Percentiles rank a stretch among this genome's conserved stretches.
phyloP scores from a whole-genome alignment of 2,329 filamentous ascomycete genomes.

The Colletotrichum viniferum region DNA sequence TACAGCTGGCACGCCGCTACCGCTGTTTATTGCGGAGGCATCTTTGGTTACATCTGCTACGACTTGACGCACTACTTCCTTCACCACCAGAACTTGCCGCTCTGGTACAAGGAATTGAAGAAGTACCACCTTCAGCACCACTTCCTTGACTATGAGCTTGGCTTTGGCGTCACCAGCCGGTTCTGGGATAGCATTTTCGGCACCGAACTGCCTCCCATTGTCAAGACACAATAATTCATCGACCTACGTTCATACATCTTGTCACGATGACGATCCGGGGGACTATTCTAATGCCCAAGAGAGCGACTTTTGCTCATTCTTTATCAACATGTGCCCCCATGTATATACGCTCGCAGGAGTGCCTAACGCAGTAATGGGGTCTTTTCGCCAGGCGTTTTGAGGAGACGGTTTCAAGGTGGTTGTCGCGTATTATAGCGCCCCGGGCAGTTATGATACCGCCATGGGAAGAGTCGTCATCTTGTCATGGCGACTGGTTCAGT shows the following conservation, averaged over 20 bases:
- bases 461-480: constrained; percentile 12
- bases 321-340: constrained; percentile 1
- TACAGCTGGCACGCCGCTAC: constrained; percentile 85
- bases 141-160: constrained; percentile 97
- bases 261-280: constrained; percentile 12
- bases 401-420: background rate
- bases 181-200: constrained; percentile 97
- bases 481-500: constrained; percentile 15
- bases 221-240: constrained; percentile 37
- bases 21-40: constrained; percentile 83
- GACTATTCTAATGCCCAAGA: constrained; percentile 2
- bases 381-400: constrained; percentile 7
- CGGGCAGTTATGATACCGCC: background rate
- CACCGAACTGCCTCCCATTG: constrained; percentile 69
- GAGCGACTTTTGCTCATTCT: constrained; percentile 2
- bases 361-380: constrained; percentile 16
- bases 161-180: constrained; percentile 93
- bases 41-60: constrained; percentile 96
- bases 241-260: background rate
- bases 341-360: constrained; percentile 12
- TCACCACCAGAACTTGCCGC: constrained; percentile 89
- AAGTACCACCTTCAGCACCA: constrained; percentile 98
- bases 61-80: constrained; percentile 99
- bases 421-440: constrained; percentile 9
- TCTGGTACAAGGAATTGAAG: constrained; percentile 91